Conservation (phyloP, 306 rosid genomes). For the Herpetospermum pedunculosum region DNA sequence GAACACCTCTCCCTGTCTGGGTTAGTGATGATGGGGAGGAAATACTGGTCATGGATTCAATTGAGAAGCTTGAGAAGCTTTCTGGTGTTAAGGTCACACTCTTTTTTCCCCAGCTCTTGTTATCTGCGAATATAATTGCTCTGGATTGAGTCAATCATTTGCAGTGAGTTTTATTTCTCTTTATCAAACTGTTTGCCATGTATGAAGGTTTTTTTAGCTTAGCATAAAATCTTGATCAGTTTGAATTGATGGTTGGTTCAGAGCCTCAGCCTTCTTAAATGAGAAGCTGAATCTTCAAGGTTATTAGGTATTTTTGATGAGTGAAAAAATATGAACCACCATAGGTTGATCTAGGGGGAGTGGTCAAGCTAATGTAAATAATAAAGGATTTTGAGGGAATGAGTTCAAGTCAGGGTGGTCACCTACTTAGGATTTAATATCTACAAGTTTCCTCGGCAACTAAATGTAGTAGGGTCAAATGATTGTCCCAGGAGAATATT, state of each 20-base stretch:
- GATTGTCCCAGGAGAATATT: too few relatives aligned
- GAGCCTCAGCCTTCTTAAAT: neutral
- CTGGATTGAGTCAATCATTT: neutral
- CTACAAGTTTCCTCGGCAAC: too few relatives aligned
- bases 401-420: too few relatives aligned
- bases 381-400: too few relatives aligned
- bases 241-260: neutral
- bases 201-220: neutral
- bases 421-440: too few relatives aligned
- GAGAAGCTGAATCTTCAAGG: neutral
- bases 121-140: neutral
- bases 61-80: constrained; percentile 76
- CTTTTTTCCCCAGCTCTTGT: constrained; percentile 6
- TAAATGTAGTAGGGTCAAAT: too few relatives aligned
- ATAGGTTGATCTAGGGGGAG: too few relatives aligned
- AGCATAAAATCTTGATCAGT: neutral
- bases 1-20: constrained; percentile 95
- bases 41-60: constrained; percentile 62
- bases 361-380: too few relatives aligned
- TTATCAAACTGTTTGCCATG: neutral
- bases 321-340: neutral
- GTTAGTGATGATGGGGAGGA: constrained; percentile 85
- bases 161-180: neutral
- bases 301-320: neutral
- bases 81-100: constrained; percentile 67